Percentiles rank a stretch among this genome's conserved stretches.
These are phyloP conservation scores for Stagonosporopsis chrysanthemi DNA, from an alignment of 2,329 filamentous ascomycete species.

Conservation along the genomic window DNA sequence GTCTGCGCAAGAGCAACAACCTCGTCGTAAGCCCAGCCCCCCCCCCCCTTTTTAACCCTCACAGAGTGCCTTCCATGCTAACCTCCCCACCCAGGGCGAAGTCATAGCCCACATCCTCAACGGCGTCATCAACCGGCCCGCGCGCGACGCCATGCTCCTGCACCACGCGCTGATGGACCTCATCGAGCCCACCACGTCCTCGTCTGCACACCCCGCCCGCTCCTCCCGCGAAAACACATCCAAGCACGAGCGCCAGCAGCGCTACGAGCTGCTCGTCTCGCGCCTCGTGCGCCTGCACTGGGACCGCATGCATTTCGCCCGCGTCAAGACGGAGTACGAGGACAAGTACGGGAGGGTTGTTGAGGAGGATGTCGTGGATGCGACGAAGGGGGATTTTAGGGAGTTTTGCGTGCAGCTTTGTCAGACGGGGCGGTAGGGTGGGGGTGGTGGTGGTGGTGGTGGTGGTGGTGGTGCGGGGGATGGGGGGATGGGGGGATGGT, in stretches of 20 bases:
- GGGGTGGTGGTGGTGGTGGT: constrained; percentile 12
- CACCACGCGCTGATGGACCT: constrained; percentile 80
- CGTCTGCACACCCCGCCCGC: background rate
- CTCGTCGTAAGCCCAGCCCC: constrained; percentile 78
- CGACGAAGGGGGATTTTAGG: constrained; percentile 78
- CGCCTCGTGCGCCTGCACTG: constrained; percentile 90
- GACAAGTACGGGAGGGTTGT: constrained; percentile 78
- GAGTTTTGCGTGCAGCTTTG: constrained; percentile 74
- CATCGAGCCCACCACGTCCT: constrained; percentile 37
- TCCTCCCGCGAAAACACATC: constrained; percentile 31
- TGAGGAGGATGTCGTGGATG: constrained; percentile 79
- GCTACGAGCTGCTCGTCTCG: constrained; percentile 86
- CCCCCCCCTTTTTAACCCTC: background rate
- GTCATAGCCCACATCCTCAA: constrained; percentile 94
- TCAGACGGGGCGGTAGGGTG: constrained; percentile 34
- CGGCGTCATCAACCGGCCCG: constrained; percentile 93
- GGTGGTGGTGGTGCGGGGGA: background rate
- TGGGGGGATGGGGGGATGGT: too few species aligned
- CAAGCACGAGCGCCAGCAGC: constrained; percentile 60
- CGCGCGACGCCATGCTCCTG: constrained; percentile 88
- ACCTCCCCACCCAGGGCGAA: constrained; percentile 73
- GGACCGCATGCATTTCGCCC: constrained; percentile 82
- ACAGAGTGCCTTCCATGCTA: background rate
- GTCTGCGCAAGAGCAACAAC: constrained; percentile 87
- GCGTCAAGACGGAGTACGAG: constrained; percentile 80